These are phyloP conservation scores for Dicorynia guianensis DNA, from an alignment of 306 rosid species.

Conservation along the genomic window DNA sequence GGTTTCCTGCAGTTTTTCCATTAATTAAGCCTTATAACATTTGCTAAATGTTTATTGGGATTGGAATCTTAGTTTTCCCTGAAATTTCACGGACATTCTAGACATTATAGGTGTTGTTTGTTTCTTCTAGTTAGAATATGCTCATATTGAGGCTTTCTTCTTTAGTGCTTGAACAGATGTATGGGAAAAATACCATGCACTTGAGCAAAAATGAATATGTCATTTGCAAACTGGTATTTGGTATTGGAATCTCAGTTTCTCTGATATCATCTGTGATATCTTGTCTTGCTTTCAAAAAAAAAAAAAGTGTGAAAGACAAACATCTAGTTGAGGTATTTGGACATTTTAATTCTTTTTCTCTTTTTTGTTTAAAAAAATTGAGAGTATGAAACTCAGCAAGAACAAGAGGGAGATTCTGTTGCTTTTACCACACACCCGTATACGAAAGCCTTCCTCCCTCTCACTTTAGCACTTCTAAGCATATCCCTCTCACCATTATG, in stretches of 20 bases:
- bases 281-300: no score
- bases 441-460: no score
- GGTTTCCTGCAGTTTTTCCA: slow-evolving; percentile 16
- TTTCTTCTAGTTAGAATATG: neutral
- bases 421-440: neutral
- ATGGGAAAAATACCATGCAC: no score
- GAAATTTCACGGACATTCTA: no score
- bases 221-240: no score
- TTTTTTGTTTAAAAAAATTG: no score
- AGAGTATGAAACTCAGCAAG: neutral
- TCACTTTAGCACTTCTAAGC: no score
- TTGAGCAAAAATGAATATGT: no score
- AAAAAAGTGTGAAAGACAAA: neutral
- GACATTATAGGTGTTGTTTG: neutral
- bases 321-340: neutral
- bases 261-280: no score
- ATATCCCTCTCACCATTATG: no score
- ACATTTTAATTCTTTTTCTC: slow-evolving; percentile 11
- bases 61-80: slow-evolving; percentile 30
- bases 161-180: slow-evolving; percentile 1
- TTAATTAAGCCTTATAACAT: slow-evolving; percentile 23
- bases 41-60: slow-evolving; percentile 32
- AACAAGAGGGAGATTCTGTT: neutral
- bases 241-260: no score
- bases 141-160: slow-evolving; percentile 20